Conservation (phyloP, 495 filamentous ascomycete species). For the Neurospora terricola region DNA sequence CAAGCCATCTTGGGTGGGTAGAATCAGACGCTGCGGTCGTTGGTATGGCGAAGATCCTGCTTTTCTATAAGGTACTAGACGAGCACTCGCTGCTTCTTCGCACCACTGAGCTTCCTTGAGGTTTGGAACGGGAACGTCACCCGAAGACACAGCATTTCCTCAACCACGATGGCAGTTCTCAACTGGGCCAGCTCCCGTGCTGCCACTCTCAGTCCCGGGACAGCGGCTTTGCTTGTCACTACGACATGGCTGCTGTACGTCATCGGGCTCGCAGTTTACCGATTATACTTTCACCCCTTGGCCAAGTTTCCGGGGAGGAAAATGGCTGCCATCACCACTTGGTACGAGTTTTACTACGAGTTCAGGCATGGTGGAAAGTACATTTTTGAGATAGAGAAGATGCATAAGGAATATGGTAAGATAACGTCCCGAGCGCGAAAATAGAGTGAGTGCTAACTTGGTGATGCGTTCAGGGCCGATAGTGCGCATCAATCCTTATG, state of each 20-base stretch:
- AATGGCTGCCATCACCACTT: conserved; percentile 31
- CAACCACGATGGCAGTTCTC: not conserved
- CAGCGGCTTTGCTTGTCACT: not conserved
- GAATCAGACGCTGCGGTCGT: no score
- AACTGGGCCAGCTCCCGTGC: not conserved
- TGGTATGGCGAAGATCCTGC: no score
- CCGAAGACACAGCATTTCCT: not conserved
- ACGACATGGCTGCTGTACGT: not conserved
- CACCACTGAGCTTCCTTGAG: not conserved
- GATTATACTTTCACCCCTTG: conserved; percentile 26
- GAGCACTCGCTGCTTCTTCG: not conserved
- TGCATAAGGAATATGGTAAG: conserved; percentile 34
- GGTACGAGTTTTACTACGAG: conserved; percentile 39
- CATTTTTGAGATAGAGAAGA: conserved; percentile 22
- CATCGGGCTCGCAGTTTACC: not conserved
- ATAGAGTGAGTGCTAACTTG: not conserved
- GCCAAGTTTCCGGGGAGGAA: conserved; percentile 34
- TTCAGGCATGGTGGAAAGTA: conserved; percentile 25
- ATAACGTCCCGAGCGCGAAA: not conserved
- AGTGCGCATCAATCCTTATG: conserved; percentile 40
- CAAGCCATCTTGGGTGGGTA: no score
- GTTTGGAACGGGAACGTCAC: not conserved
- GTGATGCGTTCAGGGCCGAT: conserved; percentile 28
- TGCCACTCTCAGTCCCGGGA: not conserved
- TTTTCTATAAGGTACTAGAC: not conserved